Evolutionary conservation across 768 basidiomycete genomes (phyloP), one percentile per base, ranked within the genome.

Genomic region (Lentinula boryana): DNA sequence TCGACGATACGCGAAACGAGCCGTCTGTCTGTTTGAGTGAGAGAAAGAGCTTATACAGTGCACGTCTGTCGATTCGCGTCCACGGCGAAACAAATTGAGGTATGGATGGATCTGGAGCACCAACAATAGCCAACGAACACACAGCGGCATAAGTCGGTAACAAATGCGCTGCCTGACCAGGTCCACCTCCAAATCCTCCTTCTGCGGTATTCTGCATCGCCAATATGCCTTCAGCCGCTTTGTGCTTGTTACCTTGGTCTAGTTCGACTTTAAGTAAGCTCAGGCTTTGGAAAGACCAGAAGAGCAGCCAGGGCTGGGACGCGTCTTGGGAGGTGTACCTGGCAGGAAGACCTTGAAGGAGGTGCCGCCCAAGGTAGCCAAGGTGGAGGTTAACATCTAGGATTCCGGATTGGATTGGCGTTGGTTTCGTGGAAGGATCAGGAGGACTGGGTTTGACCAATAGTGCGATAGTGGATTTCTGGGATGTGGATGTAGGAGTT

Each of bases 131-230:
- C 7, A 99, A 76, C 5, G 92, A 75, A 64, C 86, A 94, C 6
- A 97, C 84, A 0, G 93, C 74, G 0, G 95, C 95, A 69, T 97
- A 99, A 0, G 93, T 97, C 0, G 96, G 84, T 6, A 98, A 77
- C 5, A 98, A 74, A 72, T 98, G 97, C 0, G 94, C 80, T 0
- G 87, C 78, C 69, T 98, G 97, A 2, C 90, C 87, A 1, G 93
- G 89, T 0, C 96, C 96, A 21, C 97, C 97, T 6, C 87, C 85
- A 70, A 98, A 98, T 1, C 95, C 96, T 0, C 96, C 96, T 8
- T 84, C 79, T 0, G 88, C 12, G 35, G 48, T 86, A 70, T 94
- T 90, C 70, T 97, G 92, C 76, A 87, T 90, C 1, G 83, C 74
- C 69, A 94, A 72, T 21, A 98, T 78, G 60, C 91, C 97, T 44